Evolutionary conservation across 148 eudicot genomes (phyloP), one percentile per base, ranked within the genome.

Genomic region (Silene latifolia): DNA sequence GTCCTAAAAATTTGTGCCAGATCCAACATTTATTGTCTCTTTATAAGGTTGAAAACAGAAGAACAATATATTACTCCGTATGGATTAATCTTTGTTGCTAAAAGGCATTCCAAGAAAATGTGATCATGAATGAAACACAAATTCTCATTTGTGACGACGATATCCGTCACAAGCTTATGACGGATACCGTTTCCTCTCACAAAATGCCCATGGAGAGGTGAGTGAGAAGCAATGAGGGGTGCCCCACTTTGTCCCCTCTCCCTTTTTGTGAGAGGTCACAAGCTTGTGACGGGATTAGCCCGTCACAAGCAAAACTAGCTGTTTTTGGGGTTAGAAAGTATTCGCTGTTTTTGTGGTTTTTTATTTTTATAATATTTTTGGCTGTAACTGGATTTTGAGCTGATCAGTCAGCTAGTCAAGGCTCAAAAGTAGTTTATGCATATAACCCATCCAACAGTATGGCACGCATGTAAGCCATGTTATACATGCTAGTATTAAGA

Each of bases 1-100:
- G 1, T 10, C 48, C 35, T 67, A 35, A 67, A 53, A 67, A 54
- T 68, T 67, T 67, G 72, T 53, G 72, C 64, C 53, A 75, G 56
- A 75, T 51, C 72, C 72, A 4, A 51, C 71, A 75, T 75, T 53
- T 35, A 25, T 23, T 17, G 39, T 62, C 29, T 60, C 23, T 63
- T n/a, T 42, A 63, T 12, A 20, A 48, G 25, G 29, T 44, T 23
- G 69, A 58, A 2, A 35, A 20, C 4, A 21, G 59, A 23, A 21
- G 46, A 15, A 6, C 6, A 58, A n/a, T 56, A 72, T 57, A 27
- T 8, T 27, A 27, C 29, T 27, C 29, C 29, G 29, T 2, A 56
- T 29, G 64, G 19, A 20, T 19, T 57, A 42, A 48, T 10, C 46
- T 29, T 4, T 1, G 18, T 5, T 56, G 10, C 57, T 20, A 21